A percentile compares a stretch with the other conserved stretches of the same genome.
phyloP scores from a whole-genome alignment of 176 grass and related monocot species.

The Otatea glauca region DNA sequence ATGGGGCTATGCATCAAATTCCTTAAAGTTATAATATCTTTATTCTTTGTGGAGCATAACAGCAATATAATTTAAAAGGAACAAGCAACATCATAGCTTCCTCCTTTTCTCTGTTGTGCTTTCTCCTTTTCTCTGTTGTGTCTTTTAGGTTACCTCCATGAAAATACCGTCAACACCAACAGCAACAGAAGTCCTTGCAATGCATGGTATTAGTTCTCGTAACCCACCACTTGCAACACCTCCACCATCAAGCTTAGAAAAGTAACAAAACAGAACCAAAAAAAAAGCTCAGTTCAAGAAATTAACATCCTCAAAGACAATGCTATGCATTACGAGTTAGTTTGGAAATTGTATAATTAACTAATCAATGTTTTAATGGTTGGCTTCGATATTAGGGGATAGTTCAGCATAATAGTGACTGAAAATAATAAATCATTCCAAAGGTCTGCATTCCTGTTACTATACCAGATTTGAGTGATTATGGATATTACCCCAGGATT shows the following conservation, averaged over 20 bases:
- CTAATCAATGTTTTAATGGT: background rate
- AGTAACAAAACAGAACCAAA: background rate
- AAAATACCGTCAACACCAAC: slow-evolving; percentile 96
- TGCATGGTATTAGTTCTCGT: slow-evolving; percentile 93
- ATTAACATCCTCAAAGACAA: slow-evolving; percentile 1
- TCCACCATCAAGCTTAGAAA: slow-evolving; percentile 81
- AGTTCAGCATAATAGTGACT: background rate
- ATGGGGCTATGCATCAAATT: background rate
- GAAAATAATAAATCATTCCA: background rate
- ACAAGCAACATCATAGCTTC: slow-evolving; percentile 2
- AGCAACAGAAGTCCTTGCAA: slow-evolving; percentile 87
- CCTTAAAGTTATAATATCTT: background rate
- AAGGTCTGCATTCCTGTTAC: background rate
- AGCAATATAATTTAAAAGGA: background rate
- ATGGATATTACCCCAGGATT: background rate
- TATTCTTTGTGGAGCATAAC: background rate
- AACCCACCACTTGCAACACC: slow-evolving; percentile 92
- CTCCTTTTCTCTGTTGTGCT: background rate
- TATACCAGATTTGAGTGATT: background rate
- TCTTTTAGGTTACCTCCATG: slow-evolving; percentile 79
- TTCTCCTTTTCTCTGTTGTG: background rate
- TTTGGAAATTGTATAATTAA: background rate
- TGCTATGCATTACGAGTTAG: background rate
- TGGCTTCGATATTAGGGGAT: background rate
- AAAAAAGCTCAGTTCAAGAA: slow-evolving; percentile 1